Base-by-base conservation (phyloP, 805 yeast species). In the Candida coquimbonensis region DNA sequence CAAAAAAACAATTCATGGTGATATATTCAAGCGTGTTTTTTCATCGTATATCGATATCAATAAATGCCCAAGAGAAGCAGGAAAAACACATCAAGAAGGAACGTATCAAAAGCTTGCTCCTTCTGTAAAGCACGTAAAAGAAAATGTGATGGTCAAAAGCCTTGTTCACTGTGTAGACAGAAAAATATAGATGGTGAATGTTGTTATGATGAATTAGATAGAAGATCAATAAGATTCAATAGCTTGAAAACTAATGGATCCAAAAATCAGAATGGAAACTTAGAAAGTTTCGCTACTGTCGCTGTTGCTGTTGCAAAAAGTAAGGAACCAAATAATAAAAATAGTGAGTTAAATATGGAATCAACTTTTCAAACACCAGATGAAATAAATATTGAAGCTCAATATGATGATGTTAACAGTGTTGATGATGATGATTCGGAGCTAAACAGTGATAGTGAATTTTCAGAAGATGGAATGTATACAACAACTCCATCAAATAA, bases 61-160 rank as follows among this genome's bases (percentile, higher is more conserved):
- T 29, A 29, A 29, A 29, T 29, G 31, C 14, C 14, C 31, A 29
- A 9, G 9, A 29, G 13, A 29, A 29, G 36, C 36, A 33, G 12
- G 21, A 35, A 19, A 9, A 19, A 19, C 17, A 12, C 17, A 17
- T 39, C 47, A 11, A 24, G 67, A 31, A 64, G 64, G 46, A 68
- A 70, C 47, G 67, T 68, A 19, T 60, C 71, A 7, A 59, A 64
- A 46, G 74, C 74, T 11, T 70, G 74, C 48, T 70, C 70, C 49
- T 57, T 60, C 39, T 70, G 74, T 55, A 68, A 67, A 54, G 58
- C 60, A 36, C 47, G 72, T 32, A 70, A 70, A 54, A 60, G 49
- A 29, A 53, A 47, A 46, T 66, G 55, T 39, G 49, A 56, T 40
- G 60, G 61, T n/a, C 43, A 49, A 17, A 46, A 44, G 32, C 69